These are phyloP conservation scores for Leucoagaricus sp. DNA, from an alignment of 1,284 basidiomycete genomes.

Conservation along the genomic window DNA sequence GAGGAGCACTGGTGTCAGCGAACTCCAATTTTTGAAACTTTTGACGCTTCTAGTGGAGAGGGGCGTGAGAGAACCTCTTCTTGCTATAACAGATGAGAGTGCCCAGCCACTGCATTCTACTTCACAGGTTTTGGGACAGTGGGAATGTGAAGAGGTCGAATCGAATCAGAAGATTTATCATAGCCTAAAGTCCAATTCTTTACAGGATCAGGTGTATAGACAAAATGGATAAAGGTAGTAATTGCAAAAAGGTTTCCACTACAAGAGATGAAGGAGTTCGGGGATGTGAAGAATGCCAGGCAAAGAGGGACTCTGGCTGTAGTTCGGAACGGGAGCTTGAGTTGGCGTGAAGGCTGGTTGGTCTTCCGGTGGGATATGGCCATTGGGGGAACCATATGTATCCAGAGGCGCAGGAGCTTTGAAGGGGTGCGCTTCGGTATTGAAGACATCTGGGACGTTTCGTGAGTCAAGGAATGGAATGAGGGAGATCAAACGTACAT, in stretches of 20 bases:
- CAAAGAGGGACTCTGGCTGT: neutral
- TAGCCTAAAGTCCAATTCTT: neutral
- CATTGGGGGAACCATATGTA: conserved; percentile 42
- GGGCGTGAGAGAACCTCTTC: neutral
- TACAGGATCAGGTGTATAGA: neutral
- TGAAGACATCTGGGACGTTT: conserved; percentile 56
- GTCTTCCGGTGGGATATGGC: neutral
- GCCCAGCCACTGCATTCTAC: no score
- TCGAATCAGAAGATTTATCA: neutral
- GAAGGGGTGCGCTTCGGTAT: conserved; percentile 73
- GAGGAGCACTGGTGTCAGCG: neutral
- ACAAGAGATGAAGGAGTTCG: neutral
- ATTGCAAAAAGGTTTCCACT: no score
- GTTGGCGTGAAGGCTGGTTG: neutral
- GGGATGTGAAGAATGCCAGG: neutral
- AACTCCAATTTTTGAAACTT: neutral
- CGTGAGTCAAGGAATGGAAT: neutral
- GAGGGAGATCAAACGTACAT: conserved; percentile 41
- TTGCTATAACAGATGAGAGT: no score
- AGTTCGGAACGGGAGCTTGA: neutral
- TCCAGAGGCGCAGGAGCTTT: conserved; percentile 48
- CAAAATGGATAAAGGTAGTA: no score
- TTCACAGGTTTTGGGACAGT: neutral
- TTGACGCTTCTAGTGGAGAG: neutral
- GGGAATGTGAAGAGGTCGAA: neutral